Conservation (phyloP, 2,329 filamentous ascomycete genomes). For the Macrophomina phaseolina region DNA sequence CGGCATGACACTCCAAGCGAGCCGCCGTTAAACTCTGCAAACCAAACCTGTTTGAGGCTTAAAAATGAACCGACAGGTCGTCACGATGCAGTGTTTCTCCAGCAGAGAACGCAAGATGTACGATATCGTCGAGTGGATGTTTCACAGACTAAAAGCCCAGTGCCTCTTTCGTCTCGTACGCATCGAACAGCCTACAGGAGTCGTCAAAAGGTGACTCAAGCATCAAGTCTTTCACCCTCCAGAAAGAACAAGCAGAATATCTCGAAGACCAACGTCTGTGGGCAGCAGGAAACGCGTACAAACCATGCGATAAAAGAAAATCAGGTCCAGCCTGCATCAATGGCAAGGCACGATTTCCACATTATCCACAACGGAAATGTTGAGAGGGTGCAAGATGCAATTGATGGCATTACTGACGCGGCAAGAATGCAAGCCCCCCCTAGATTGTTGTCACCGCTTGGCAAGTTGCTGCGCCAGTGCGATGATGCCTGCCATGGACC, state of each 20-base stretch:
- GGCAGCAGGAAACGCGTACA: constrained; percentile 3
- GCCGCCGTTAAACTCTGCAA: not conserved
- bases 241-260: not conserved
- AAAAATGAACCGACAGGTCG: not conserved
- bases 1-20: not conserved
- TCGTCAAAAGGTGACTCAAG: not conserved
- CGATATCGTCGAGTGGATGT: not conserved
- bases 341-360: not conserved
- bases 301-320: not conserved
- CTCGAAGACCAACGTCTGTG: not conserved
- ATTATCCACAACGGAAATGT: not conserved
- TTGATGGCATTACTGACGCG: constrained; percentile 14
- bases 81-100: not conserved
- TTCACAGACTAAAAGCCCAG: not conserved
- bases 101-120: not conserved
- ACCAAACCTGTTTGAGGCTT: too few relatives aligned
- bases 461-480: constrained; percentile 36
- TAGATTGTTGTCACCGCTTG: constrained; percentile 35
- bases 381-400: constrained; percentile 13
- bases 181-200: not conserved
- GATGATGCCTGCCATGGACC: constrained; percentile 29
- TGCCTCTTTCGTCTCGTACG: constrained; percentile 15
- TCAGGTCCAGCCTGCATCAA: not conserved
- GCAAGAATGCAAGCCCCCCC: not conserved
- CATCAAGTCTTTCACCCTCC: not conserved